Evolutionary conservation across 164 flowering plant genomes (phyloP).

Genomic region (Malania oleifera): DNA sequence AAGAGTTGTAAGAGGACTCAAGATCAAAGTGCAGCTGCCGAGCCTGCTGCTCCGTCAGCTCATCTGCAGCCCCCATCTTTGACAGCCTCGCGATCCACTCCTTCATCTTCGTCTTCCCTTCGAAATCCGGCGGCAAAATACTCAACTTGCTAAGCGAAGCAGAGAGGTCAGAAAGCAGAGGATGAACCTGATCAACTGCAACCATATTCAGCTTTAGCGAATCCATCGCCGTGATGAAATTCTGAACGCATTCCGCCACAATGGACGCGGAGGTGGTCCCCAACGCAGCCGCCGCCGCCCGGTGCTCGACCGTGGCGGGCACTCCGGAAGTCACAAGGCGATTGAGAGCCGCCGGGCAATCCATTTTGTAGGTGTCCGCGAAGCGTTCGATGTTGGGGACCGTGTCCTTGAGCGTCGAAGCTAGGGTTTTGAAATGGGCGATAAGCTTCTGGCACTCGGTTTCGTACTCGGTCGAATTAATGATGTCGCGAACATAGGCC

Average conservation of each 20-base stretch:
- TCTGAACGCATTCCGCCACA: conserved; percentile 91
- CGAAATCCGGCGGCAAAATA: conserved; percentile 69
- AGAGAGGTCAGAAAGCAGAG: conserved; percentile 66
- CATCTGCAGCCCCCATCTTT: conserved; percentile 96
- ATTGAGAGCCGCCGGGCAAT: conserved; percentile 82
- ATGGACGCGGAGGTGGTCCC: conserved; percentile 55
- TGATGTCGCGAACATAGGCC: conserved; percentile 75
- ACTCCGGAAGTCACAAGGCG: conserved; percentile 76
- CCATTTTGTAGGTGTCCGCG: conserved; percentile 81
- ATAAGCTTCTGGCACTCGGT: conserved; percentile 75
- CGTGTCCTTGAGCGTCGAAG: conserved; percentile 64
- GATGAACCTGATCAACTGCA: conserved; percentile 90
- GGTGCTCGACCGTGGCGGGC: conserved; percentile 91
- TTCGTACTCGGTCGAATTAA: conserved; percentile 68
- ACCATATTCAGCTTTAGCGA: conserved; percentile 83
- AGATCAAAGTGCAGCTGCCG: conserved; percentile 94
- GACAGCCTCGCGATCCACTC: conserved; percentile 83
- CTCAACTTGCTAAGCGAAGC: conserved; percentile 66
- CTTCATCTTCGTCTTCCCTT: conserved; percentile 83
- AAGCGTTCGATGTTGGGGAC: conserved; percentile 81
- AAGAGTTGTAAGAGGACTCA: conserved; percentile 88
- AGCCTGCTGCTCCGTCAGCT: conserved; percentile 91
- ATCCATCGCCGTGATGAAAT: conserved; percentile 92
- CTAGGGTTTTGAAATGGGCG: conserved; percentile 79
- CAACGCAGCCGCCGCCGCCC: conserved; percentile 52